Evolutionary conservation across 2,329 filamentous ascomycete genomes (phyloP).

Genomic region (Colletotrichum liaoningense): DNA sequence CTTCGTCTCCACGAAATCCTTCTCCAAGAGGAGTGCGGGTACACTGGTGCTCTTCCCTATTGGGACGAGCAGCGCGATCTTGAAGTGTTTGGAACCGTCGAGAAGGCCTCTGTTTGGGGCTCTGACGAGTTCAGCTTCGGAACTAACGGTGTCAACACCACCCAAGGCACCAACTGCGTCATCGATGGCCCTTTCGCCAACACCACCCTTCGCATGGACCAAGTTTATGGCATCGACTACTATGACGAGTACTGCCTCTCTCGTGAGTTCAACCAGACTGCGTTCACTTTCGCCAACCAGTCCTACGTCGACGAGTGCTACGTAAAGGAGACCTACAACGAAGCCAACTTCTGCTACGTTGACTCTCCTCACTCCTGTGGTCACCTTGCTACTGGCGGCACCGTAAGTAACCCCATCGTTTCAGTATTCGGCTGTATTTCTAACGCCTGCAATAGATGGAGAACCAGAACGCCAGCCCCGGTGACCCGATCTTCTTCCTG

Average conservation of each 20-base stretch:
- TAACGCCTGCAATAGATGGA: conserved; percentile 4
- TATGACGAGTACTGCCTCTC: conserved; percentile 27
- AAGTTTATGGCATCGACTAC: conserved; percentile 21
- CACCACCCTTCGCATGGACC: conserved; percentile 24
- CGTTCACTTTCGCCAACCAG: conserved; percentile 13
- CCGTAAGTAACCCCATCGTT: background rate
- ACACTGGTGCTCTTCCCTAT: conserved; percentile 45
- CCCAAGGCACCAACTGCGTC: conserved; percentile 35
- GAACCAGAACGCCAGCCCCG: conserved; percentile 26
- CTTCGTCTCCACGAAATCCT: conserved; percentile 45
- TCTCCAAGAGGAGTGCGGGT: conserved; percentile 46
- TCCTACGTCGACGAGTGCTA: conserved; percentile 18
- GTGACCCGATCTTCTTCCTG: conserved; percentile 26
- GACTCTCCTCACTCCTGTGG: conserved; percentile 20
- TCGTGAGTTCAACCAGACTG: conserved; percentile 17
- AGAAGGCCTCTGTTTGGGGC: conserved; percentile 28
- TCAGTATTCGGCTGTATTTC: background rate
- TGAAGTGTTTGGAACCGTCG: conserved; percentile 44
- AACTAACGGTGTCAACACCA: conserved; percentile 38
- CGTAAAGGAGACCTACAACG: conserved; percentile 4
- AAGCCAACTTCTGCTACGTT: conserved; percentile 24
- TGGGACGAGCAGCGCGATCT: conserved; percentile 31
- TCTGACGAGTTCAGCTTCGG: conserved; percentile 43
- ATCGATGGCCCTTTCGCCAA: conserved; percentile 40
- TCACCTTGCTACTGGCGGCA: conserved; percentile 16